phyloP scores from a whole-genome alignment of 495 filamentous ascomycete genomes.

The Lophium mytilinum region DNA sequence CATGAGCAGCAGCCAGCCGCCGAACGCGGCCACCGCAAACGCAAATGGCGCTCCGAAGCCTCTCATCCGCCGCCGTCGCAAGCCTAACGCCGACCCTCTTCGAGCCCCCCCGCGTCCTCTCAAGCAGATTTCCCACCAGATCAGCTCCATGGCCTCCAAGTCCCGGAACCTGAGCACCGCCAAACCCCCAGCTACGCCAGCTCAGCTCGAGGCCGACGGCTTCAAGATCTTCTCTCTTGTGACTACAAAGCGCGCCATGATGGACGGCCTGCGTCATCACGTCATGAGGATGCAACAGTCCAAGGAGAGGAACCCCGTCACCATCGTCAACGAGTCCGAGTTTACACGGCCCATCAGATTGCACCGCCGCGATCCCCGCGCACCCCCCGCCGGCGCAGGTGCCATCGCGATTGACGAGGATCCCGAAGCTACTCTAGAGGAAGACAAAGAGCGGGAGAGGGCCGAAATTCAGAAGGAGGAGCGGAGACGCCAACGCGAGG shows the following conservation, averaged over 20 bases:
- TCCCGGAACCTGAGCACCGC: too few species aligned
- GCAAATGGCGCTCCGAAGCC: constrained; percentile 21
- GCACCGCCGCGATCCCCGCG: constrained; percentile 81
- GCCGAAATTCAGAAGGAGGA: constrained; percentile 63
- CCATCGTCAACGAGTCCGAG: constrained; percentile 66
- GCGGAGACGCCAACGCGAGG: constrained; percentile 70
- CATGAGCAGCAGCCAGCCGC: constrained; percentile 12
- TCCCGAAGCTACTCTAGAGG: constrained; percentile 44
- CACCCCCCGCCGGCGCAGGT: constrained; percentile 42
- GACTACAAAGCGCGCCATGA: constrained; percentile 69
- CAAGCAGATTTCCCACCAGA: constrained; percentile 15
- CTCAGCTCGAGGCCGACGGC: constrained; percentile 40
- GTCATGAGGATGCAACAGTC: constrained; percentile 61
- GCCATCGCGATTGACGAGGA: constrained; percentile 41
- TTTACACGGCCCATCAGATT: constrained; percentile 83
- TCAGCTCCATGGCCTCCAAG: constrained; percentile 6
- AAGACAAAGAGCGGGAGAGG: constrained; percentile 62
- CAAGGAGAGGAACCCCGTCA: constrained; percentile 47
- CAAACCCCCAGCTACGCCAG: neutral
- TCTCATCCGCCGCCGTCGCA: constrained; percentile 1
- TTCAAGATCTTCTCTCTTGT: constrained; percentile 57
- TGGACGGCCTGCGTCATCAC: constrained; percentile 77
- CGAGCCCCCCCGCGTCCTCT: constrained; percentile 14
- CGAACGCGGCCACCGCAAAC: constrained; percentile 1
- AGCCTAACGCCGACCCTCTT: constrained; percentile 10